phyloP scores from a whole-genome alignment of 345 rosid genomes.

The Populus nigra region DNA sequence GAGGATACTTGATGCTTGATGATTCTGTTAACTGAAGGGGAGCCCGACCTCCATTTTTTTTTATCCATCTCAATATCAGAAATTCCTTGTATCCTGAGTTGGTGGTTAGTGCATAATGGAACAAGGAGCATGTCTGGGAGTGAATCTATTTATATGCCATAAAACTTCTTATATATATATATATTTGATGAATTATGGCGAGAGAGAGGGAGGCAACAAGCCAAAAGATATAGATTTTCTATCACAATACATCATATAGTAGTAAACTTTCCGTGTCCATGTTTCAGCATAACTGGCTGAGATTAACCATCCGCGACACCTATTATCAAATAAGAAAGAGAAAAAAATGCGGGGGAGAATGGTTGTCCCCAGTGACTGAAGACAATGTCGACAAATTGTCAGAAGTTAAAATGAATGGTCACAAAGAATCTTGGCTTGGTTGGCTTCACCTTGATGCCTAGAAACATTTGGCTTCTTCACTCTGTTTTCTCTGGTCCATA shows the following conservation, averaged over 20 bases:
- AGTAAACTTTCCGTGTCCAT: neutral
- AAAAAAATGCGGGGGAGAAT: neutral
- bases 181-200: neutral
- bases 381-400: neutral
- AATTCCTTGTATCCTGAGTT: too few relatives aligned
- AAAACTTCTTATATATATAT: too few relatives aligned
- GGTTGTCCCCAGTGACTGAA: neutral
- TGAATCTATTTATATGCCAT: neutral
- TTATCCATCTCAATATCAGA: too few relatives aligned
- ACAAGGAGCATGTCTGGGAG: too few relatives aligned
- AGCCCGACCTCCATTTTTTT: too few relatives aligned
- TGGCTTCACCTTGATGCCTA: neutral
- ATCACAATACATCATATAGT: neutral
- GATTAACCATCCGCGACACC: neutral
- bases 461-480: neutral
- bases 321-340: neutral
- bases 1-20: too few relatives aligned
- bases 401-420: neutral
- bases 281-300: neutral
- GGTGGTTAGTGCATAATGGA: too few relatives aligned
- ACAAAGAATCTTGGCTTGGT: constrained; percentile 2
- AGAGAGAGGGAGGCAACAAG: neutral
- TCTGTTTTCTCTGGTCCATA: neutral
- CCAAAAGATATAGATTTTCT: neutral
- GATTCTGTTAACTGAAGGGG: too few relatives aligned